phyloP scores from a whole-genome alignment of 768 basidiomycete genomes.

The Lactarius tabidus region DNA sequence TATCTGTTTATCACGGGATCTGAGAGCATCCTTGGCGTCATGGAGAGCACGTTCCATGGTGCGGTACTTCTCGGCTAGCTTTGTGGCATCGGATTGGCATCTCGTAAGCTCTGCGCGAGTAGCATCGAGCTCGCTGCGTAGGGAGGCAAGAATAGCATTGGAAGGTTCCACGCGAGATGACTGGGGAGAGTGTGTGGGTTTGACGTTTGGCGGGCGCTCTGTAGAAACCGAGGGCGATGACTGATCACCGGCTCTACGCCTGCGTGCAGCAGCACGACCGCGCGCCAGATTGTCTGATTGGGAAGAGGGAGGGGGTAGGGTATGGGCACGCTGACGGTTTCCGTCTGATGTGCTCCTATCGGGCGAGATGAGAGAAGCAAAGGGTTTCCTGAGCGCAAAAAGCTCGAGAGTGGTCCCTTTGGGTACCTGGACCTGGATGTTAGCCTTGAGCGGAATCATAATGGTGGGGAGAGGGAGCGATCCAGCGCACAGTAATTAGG shows the following conservation, averaged over 20 bases:
- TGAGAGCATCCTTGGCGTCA: slow-evolving; percentile 59
- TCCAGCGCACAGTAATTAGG: slow-evolving; percentile 11
- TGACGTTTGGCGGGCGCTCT: slow-evolving; percentile 20
- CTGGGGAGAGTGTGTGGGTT: slow-evolving; percentile 16
- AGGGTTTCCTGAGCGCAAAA: slow-evolving; percentile 23
- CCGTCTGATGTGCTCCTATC: slow-evolving; percentile 14
- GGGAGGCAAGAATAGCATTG: slow-evolving; percentile 29
- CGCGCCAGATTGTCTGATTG: slow-evolving; percentile 27
- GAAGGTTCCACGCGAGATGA: slow-evolving; percentile 19
- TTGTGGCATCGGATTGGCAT: slow-evolving; percentile 50
- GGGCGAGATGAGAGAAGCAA: slow-evolving; percentile 22
- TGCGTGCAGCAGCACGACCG: slow-evolving; percentile 24
- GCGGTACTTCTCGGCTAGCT: slow-evolving; percentile 59
- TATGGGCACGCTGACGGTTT: slow-evolving; percentile 17
- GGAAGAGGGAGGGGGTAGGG: slow-evolving; percentile 14
- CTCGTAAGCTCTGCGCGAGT: slow-evolving; percentile 50
- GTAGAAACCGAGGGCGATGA: slow-evolving; percentile 25
- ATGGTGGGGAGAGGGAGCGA: slow-evolving; percentile 4
- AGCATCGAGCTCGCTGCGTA: slow-evolving; percentile 56
- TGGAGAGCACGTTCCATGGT: slow-evolving; percentile 58
- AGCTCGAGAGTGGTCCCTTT: slow-evolving; percentile 26
- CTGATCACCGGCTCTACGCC: slow-evolving; percentile 26
- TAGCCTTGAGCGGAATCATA: slow-evolving; percentile 26
- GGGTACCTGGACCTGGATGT: slow-evolving; percentile 26
- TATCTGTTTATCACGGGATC: slow-evolving; percentile 55